phyloP scores from a whole-genome alignment of 2,329 filamentous ascomycete species.

The Aaosphaeria arxii region DNA sequence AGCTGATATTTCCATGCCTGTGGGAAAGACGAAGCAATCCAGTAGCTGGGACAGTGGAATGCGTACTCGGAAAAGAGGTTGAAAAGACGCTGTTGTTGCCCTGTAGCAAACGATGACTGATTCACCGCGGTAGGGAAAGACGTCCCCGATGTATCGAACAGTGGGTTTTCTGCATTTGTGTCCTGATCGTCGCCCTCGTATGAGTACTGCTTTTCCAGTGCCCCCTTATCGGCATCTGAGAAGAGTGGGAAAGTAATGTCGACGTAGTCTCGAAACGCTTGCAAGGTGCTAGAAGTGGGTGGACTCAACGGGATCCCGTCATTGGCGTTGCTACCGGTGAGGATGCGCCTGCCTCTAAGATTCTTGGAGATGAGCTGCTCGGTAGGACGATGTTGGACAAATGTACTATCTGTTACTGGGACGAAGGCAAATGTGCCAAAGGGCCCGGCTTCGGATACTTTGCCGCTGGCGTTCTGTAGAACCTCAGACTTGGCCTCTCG shows the following conservation, averaged over 20 bases:
- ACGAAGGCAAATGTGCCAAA: slow-evolving; percentile 43
- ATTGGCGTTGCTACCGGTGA: slow-evolving; percentile 35
- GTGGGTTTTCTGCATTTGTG: slow-evolving; percentile 18
- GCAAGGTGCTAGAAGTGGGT: slow-evolving; percentile 21
- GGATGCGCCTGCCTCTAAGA: slow-evolving; percentile 24
- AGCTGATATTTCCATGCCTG: slow-evolving; percentile 34
- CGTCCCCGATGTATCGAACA: slow-evolving; percentile 24
- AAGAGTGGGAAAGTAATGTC: slow-evolving; percentile 34
- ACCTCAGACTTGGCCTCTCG: slow-evolving; percentile 18
- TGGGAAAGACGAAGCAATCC: slow-evolving; percentile 37
- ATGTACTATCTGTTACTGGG: slow-evolving; percentile 40
- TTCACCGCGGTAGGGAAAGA: slow-evolving; percentile 22
- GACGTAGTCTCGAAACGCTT: slow-evolving; percentile 29
- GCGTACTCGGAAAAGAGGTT: slow-evolving; percentile 46
- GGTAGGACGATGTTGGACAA: slow-evolving; percentile 36
- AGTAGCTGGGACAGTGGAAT: slow-evolving; percentile 41
- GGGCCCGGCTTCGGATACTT: slow-evolving; percentile 28
- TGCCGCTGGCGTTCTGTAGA: slow-evolving; percentile 27
- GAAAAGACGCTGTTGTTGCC: slow-evolving; percentile 37
- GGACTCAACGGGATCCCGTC: slow-evolving; percentile 40
- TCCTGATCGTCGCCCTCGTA: slow-evolving; percentile 22
- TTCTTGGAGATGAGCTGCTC: slow-evolving; percentile 19
- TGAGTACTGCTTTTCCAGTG: slow-evolving; percentile 25
- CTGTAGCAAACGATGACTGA: slow-evolving; percentile 26
- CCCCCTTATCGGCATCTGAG: slow-evolving; percentile 21